Conservation (phyloP, 1,139 yeast species). For the Geotrichum phurueaensis region DNA sequence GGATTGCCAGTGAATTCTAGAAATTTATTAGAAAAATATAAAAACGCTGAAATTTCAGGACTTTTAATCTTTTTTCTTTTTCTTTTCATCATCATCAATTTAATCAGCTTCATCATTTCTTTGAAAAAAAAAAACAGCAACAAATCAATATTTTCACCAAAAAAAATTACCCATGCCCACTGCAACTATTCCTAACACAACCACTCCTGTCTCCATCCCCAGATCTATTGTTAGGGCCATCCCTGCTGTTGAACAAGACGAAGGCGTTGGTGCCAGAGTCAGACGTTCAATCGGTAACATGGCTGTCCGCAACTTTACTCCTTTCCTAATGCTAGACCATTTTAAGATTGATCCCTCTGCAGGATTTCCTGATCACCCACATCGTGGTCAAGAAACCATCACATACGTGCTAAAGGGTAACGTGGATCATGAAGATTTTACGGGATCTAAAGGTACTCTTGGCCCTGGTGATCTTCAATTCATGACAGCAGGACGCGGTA, state of each 20-base stretch:
- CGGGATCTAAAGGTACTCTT: slow-evolving; percentile 73
- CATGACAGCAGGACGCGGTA: slow-evolving; percentile 91
- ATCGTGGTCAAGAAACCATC: slow-evolving; percentile 84
- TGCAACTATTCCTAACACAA: neutral
- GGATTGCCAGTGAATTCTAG: neutral
- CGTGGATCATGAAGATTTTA: slow-evolving; percentile 87
- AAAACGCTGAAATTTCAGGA: neutral
- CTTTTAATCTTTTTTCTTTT: neutral
- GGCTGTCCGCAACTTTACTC: slow-evolving; percentile 66
- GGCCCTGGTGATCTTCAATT: slow-evolving; percentile 86
- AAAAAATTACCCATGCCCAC: neutral
- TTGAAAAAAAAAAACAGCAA: neutral
- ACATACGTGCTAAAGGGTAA: slow-evolving; percentile 69
- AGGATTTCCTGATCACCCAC: slow-evolving; percentile 95
- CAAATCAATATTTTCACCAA: neutral
- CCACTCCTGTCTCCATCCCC: slow-evolving; percentile 17
- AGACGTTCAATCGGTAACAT: slow-evolving; percentile 73
- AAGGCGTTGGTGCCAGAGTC: slow-evolving; percentile 83
- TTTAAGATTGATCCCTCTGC: slow-evolving; percentile 58
- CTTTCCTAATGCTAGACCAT: slow-evolving; percentile 81
- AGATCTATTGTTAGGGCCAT: slow-evolving; percentile 58
- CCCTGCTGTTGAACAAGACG: slow-evolving; percentile 67
- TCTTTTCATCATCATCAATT: neutral
- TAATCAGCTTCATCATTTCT: neutral
- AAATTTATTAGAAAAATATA: neutral